Evolutionary conservation across 352 stramenopile species (phyloP), one percentile per base, ranked within the genome.

Genomic region (Globisporangium paddicum): DNA sequence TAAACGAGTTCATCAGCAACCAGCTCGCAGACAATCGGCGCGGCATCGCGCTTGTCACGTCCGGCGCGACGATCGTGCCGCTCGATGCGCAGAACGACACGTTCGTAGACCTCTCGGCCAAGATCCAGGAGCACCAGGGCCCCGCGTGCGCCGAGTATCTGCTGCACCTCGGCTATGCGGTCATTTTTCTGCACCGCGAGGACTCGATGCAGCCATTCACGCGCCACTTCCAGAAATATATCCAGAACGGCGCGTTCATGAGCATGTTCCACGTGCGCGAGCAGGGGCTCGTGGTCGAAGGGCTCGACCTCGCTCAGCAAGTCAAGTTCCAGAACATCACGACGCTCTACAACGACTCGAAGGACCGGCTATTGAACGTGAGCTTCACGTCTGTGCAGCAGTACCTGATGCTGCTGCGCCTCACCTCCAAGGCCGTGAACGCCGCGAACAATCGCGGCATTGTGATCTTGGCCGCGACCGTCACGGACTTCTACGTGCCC

Each of bases 401-500:
- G 59, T 94, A 94, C 50, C 55, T 94, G 44, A 77, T 86, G 63
- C 68, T 89, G 34, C 70, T 89, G 44, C 77, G 79, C 8, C 60
- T 94, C 19, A 68, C 85, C 8, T 67, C 85, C 10, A 64, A 79
- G 48, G 77, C 77, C 11, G 75, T 94, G 47, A 58, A 80, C 40
- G 67, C 63, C 5, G 80, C 77, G 14, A 84, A 84, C 47, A 78
- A 82, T 42, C 80, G 81, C 38, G 80, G 63, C 7, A 78, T 94
- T 42, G 75, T 91, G 44, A 69, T 94, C 59, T 62, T 94, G 11
- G 83, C 81, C 0, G 85, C 82, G 7, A 90, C 77, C 5, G 79
- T 94, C 49, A 89, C 89, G 73, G 77, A 94, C 63, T 94, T 91
- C 44, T 90, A 92, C 67, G 80, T 91, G 10, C 75, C 60, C 61